Evolutionary conservation across 495 filamentous ascomycete species (phyloP), one percentile per base, ranked within the genome.

Genomic region (Xylaria longipes): DNA sequence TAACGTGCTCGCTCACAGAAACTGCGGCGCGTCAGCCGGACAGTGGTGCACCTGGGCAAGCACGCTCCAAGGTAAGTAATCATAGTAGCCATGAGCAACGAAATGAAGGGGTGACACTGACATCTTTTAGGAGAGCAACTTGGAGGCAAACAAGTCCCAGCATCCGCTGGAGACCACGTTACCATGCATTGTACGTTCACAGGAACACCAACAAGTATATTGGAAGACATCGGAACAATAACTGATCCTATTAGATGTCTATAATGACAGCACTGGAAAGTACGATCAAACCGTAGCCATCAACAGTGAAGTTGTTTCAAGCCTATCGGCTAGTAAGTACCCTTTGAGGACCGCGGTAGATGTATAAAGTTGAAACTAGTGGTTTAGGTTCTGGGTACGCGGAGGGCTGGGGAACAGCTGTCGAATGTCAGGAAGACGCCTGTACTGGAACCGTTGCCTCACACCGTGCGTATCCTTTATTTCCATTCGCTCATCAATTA

Each of bases 341-440:
- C 37, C 2, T 39, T 22, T 37, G 1, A 35, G 3, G 1, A 17
- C 5, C 11, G 8, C 43, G 15, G n/a, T 39, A 11, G 11, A 5
- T 61, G 8, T 1, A 0, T 41, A 41, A 11, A 14, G 22, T n/a
- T 62, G 5, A 65, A 17, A 20, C 37, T 33, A 3, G 7, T 25
- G 33, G 14, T 15, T 54, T 41, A 71, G 69, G 27, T 22, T 71
- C 69, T 20, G 69, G 69, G 2, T 9, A 65, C 3, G 69, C 81
- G 33, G 69, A 81, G 69, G 80, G 80, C 65, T 83, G 82, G 81
- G 82, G 81, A 12, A 82, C 80, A 54, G 78, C 82, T 8, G 79
- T 84, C 1, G 82, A 84, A 63, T 84, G 82, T 45, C 80, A 80
- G 43, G 75, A 75, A 33, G 65, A 73, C 33, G 75, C 80, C 70